phyloP scores from a whole-genome alignment of 1,139 yeast species.

The Pichia sp. region DNA sequence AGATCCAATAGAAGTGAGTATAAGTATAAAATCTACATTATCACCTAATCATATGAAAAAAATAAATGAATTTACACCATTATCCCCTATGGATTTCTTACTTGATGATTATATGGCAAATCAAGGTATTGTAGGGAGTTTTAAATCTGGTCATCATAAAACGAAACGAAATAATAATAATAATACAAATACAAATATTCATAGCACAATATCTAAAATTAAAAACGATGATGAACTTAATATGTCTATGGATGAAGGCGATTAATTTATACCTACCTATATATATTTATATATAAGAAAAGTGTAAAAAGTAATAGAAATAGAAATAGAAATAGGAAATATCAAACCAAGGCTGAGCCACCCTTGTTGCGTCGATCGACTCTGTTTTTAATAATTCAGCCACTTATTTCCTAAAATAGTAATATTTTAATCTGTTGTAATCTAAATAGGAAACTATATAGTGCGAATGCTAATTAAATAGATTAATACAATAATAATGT shows the following conservation, averaged over 20 bases:
- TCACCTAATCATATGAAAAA: conserved; percentile 28
- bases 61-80: conserved; percentile 28
- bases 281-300: background rate
- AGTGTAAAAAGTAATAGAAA: no score
- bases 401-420: no score
- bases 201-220: background rate
- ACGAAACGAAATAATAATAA: background rate
- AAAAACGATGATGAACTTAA: conserved; percentile 5
- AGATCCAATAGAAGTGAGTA: conserved; percentile 8
- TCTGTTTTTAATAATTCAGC: no score
- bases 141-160: background rate
- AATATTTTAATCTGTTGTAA: no score
- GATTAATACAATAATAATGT: no score
- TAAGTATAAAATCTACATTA: conserved; percentile 15
- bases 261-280: background rate
- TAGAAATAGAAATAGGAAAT: no score
- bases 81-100: conserved; percentile 31
- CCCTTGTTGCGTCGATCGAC: no score
- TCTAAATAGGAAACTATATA: no score
- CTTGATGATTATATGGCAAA: conserved; percentile 24
- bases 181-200: conserved; percentile 1
- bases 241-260: conserved; percentile 9
- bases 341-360: no score
- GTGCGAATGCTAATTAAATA: no score
- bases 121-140: background rate